Evolutionary conservation across 208 protist genomes (phyloP), one percentile per base, ranked within the genome.

Genomic region (Crithidia acanthocephali): DNA sequence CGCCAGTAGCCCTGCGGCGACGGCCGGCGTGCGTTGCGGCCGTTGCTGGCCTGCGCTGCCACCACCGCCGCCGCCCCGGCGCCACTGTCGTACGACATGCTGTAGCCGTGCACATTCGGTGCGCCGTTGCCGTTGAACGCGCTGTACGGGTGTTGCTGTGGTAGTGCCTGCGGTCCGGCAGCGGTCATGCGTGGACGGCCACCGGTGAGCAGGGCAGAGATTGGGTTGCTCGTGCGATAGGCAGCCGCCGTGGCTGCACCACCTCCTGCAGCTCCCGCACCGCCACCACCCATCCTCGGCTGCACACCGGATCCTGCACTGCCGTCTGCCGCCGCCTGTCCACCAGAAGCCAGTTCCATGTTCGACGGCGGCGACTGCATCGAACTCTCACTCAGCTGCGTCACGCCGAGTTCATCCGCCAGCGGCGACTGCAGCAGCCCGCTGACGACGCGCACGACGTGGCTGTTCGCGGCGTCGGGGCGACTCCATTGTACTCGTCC

Each of bases 171-270:
- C 23, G 57, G 10, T 40, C 37, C 52, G n/a, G 33, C 35, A 25
- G 3, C 22, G 23, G 13, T 40, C 16, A 15, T 23, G 30, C 47
- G 61, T 13, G 47, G 44, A 16, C 61, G 62, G 8, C 32, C 62
- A 1, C 63, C 57, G 13, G 72, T 53, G 47, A 72, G 64, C 20
- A 68, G 22, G 16, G 60, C 47, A 23, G 64, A 66, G 23, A 59
- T 77, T 0, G 72, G 63, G n/a, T 71, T 67, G 47, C 22, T 28
- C 6, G 51, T 30, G 0, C 42, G 23, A 47, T 53, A 60, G 28
- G 56, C 59, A 10, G 2, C 18, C 8, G 44, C 37, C 30, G 20
- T n/a, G 4, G 22, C 40, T 30, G 5, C 40, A 9, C 40, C 59
- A 40, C 22, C 27, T 33, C 59, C 59, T 6, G 30, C 37, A 5